Percentiles rank a stretch among this genome's conserved stretches.
These are phyloP conservation scores for Stachybotrys elegans DNA, from an alignment of 2,329 filamentous ascomycete species.

Conservation along the genomic window DNA sequence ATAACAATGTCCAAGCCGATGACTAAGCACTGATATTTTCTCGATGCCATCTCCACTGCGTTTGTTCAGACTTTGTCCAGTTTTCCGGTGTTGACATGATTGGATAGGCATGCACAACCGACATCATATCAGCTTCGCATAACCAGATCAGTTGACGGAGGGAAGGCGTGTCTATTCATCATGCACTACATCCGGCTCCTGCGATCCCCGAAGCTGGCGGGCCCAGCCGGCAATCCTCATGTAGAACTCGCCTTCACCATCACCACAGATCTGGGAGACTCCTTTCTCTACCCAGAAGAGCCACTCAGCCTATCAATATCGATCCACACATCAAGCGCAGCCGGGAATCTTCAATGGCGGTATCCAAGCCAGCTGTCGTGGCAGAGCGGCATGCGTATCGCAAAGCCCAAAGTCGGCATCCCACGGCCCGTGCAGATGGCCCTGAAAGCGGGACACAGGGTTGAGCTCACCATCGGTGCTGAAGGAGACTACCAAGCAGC, in stretches of 20 bases:
- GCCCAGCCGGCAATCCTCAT: slow-evolving; percentile 15
- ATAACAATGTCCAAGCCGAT: too few species aligned
- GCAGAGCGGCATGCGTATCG: slow-evolving; percentile 32
- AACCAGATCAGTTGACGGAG: too few species aligned
- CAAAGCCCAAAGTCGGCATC: slow-evolving; percentile 27
- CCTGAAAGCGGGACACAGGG: slow-evolving; percentile 15
- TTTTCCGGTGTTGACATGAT: too few species aligned
- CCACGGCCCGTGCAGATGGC: slow-evolving; percentile 20
- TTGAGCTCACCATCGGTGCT: slow-evolving; percentile 23
- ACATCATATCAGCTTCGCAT: too few species aligned
- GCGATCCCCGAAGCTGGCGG: slow-evolving; percentile 36
- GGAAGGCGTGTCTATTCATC: too few species aligned
- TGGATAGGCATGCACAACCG: too few species aligned
- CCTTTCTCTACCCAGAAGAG: slow-evolving; percentile 41
- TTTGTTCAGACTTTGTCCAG: too few species aligned
- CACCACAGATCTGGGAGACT: slow-evolving; percentile 53
- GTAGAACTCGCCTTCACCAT: slow-evolving; percentile 47
- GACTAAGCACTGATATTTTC: too few species aligned
- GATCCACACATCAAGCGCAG: slow-evolving; percentile 17
- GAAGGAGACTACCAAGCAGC: slow-evolving; percentile 19
- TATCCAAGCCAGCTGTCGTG: slow-evolving; percentile 18
- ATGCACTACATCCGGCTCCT: slow-evolving; percentile 58
- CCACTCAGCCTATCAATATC: slow-evolving; percentile 38
- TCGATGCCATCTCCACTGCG: too few species aligned
- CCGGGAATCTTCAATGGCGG: neutral